Base-by-base conservation (phyloP, 345 rosid species). In the Carallia brachiata region DNA sequence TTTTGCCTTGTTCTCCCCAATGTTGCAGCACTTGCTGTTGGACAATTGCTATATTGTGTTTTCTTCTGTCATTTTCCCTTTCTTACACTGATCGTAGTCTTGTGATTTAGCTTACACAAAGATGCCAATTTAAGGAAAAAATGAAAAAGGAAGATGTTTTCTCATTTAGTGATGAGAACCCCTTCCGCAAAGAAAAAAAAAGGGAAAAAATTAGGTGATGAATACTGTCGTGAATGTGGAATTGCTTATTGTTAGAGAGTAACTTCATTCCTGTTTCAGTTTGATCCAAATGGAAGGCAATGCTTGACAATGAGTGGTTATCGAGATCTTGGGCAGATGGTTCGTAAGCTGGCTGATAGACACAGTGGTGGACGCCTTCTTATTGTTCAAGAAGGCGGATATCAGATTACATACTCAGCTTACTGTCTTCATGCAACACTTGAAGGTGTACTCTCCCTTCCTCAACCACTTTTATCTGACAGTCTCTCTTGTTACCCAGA, bases 241-340 rank as follows among this genome's bases (percentile, higher is more conserved):
- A 31, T 66, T 61, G 61, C 57, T 73, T 65, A 52, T 55, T 15
- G 30, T 9, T 56, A 27, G 6, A 56, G 50, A 23, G n/a, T 19
- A 36, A 66, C 50, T 10, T 72, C 60, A 4, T 74, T 57, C 15
- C 32, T 39, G 55, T n/a, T 74, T 75, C 72, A 94, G 96, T 86
- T 91, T 66, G 98, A 94, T 81, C 91, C 97, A 30, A 94, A 94
- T 66, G 95, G 98, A 76, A 89, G 96, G 82, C 94, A 83, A 61
- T 78, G 96, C 87, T 75, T 91, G 76, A 94, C 94, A 23, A 86
- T 90, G 97, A 84, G 68, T 60, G 96, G 98, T 9, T 94, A 91
- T 74, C 81, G 90, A 66, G 77, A 74, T 50, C 89, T 91, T 23
- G 96, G 95, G 52, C 73, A 70, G 78, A 82, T 77, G 19, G 74